Evolutionary conservation across 805 yeast genomes (phyloP).

Genomic region (Wickerhamomyces kurtzmanii): DNA sequence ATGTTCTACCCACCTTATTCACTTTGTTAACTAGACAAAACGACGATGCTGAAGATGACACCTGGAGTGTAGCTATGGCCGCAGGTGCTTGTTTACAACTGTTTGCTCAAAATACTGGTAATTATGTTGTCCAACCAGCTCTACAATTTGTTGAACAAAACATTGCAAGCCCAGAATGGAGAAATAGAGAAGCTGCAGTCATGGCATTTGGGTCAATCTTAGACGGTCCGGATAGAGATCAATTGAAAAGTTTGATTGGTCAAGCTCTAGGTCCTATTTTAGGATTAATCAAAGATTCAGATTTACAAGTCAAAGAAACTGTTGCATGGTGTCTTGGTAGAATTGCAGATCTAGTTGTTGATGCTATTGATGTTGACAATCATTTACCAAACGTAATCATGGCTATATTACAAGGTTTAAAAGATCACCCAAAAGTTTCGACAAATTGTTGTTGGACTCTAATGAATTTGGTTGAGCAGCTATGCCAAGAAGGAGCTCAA

Average conservation of each 20-base stretch:
- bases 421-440: conserved; percentile 85
- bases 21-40: conserved; percentile 76
- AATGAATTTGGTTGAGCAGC: conserved; percentile 83
- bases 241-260: conserved; percentile 55
- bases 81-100: conserved; percentile 95
- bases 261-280: conserved; percentile 82
- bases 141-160: conserved; percentile 74
- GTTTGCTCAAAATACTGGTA: conserved; percentile 85
- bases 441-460: conserved; percentile 98
- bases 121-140: conserved; percentile 79
- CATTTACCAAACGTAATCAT: conserved; percentile 64
- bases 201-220: conserved; percentile 98
- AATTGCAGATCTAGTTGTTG: conserved; percentile 79
- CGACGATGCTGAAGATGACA: conserved; percentile 91
- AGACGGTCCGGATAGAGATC: conserved; percentile 82
- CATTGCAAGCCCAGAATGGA: conserved; percentile 59
- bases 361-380: conserved; percentile 55
- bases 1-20: conserved; percentile 82
- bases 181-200: conserved; percentile 91
- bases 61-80: conserved; percentile 98
- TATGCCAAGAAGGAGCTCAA: conserved; percentile 40
- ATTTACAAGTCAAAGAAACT: conserved; percentile 86
- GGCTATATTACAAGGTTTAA: conserved; percentile 72
- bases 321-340: conserved; percentile 98
- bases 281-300: conserved; percentile 60